A percentile compares a stretch with the other conserved stretches of the same genome.
These are phyloP conservation scores for Afroboletus lepidellus DNA, from an alignment of 1,284 basidiomycete genomes.

Conservation along the genomic window DNA sequence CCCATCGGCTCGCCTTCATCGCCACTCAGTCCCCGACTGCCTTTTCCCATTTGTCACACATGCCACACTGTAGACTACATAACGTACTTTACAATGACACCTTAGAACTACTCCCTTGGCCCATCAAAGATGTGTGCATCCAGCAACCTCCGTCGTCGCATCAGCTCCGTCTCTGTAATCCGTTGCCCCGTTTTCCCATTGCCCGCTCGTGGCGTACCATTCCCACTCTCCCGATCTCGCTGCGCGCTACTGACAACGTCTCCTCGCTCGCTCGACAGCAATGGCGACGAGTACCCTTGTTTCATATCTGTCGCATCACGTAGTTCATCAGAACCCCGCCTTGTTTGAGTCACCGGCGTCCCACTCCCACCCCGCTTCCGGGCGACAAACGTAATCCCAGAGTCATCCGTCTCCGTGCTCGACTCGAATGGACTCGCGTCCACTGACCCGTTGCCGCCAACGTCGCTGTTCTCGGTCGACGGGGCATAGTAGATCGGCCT, in stretches of 20 bases:
- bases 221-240: conserved; percentile 27
- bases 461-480: conserved; percentile 1
- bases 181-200: conserved; percentile 58
- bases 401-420: conserved; percentile 65
- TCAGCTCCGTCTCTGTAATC: conserved; percentile 75
- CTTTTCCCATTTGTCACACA: background rate
- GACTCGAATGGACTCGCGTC: conserved; percentile 36
- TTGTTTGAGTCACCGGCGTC: conserved; percentile 20
- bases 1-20: conserved; percentile 6
- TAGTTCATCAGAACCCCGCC: conserved; percentile 21
- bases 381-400: conserved; percentile 67
- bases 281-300: conserved; percentile 19
- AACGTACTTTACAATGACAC: background rate
- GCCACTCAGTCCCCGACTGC: background rate
- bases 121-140: conserved; percentile 56
- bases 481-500: conserved; percentile 1
- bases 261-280: conserved; percentile 3
- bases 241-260: conserved; percentile 3
- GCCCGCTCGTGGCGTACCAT: conserved; percentile 33
- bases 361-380: conserved; percentile 42
- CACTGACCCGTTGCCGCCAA: conserved; percentile 14
- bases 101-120: conserved; percentile 6
- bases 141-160: conserved; percentile 70
- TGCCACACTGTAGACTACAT: background rate
- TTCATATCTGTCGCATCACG: conserved; percentile 21